Evolutionary conservation across 306 rosid species (phyloP).

Genomic region (Pyrus communis): DNA sequence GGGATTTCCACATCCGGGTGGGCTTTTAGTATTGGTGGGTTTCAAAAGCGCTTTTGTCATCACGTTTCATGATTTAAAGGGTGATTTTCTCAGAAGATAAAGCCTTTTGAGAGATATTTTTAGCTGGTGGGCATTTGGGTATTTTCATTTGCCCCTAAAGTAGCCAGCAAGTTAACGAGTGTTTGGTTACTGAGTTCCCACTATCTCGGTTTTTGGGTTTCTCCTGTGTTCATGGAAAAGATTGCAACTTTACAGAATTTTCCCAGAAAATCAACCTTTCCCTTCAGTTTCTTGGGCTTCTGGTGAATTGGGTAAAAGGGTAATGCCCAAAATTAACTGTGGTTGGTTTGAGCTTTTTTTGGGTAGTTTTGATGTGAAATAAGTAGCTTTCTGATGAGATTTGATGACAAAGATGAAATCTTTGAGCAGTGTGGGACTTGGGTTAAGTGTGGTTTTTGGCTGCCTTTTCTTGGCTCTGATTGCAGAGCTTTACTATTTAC

Average conservation of each 20-base stretch:
- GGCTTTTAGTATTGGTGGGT: conserved; percentile 21
- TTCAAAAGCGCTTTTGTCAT: conserved; percentile 32
- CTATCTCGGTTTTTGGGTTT: conserved; percentile 21
- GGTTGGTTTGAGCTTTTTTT: conserved; percentile 2
- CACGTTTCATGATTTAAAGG: conserved; percentile 37
- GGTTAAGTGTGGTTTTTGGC: conserved; percentile 77
- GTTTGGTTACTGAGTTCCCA: background rate
- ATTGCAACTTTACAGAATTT: conserved; percentile 10
- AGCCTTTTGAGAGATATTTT: conserved; percentile 15
- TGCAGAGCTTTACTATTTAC: conserved; percentile 85
- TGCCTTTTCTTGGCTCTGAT: conserved; percentile 86
- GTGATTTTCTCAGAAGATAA: conserved; percentile 29
- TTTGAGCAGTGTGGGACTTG: conserved; percentile 92
- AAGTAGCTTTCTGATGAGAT: conserved; percentile 39
- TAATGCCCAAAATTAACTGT: background rate
- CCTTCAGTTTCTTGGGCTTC: conserved; percentile 5
- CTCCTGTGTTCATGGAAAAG: conserved; percentile 7
- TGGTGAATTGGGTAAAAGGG: conserved; percentile 7
- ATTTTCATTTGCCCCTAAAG: conserved; percentile 24
- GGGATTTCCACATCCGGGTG: conserved; percentile 8
- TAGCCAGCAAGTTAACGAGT: conserved; percentile 6
- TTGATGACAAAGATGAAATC: conserved; percentile 66
- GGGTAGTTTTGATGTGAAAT: background rate
- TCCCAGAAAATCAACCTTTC: conserved; percentile 17
- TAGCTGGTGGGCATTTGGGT: conserved; percentile 26